Conservation (phyloP, 2,329 filamentous ascomycete genomes). For the Diaporthe sp. region DNA sequence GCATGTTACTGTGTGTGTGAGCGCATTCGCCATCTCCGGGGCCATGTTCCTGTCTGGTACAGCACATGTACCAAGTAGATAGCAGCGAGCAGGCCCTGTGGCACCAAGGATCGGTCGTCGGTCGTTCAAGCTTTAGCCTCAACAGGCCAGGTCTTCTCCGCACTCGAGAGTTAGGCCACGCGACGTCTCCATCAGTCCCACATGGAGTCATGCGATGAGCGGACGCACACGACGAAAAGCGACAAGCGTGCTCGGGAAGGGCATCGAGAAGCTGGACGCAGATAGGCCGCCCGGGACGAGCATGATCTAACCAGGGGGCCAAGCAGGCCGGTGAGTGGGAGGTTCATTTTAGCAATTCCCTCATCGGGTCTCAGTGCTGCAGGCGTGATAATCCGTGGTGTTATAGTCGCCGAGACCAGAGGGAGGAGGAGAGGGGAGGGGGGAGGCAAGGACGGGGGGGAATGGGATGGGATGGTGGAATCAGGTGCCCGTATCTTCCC, state of each 20-base stretch:
- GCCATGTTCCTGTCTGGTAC: neutral
- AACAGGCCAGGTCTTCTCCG: slow-evolving; percentile 33
- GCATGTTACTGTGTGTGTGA: slow-evolving; percentile 2
- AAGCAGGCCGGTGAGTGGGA: slow-evolving; percentile 28
- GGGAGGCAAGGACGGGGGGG: neutral
- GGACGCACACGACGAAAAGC: slow-evolving; percentile 31
- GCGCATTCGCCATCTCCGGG: neutral
- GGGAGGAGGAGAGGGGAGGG: neutral
- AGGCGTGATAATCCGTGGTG: slow-evolving; percentile 26
- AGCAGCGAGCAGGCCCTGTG: neutral
- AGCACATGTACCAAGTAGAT: neutral
- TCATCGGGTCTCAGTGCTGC: slow-evolving; percentile 20
- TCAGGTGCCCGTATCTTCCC: slow-evolving; percentile 11
- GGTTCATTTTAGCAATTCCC: slow-evolving; percentile 19
- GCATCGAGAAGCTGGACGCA: slow-evolving; percentile 20
- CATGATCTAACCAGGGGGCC: slow-evolving; percentile 2
- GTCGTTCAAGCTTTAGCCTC: slow-evolving; percentile 31
- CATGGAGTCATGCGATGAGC: slow-evolving; percentile 36
- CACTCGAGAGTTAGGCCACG: slow-evolving; percentile 29
- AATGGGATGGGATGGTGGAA: neutral
- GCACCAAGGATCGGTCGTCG: slow-evolving; percentile 16
- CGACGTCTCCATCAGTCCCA: slow-evolving; percentile 34
- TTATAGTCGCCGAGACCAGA: slow-evolving; percentile 18
- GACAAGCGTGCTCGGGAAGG: slow-evolving; percentile 29
- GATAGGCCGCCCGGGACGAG: slow-evolving; percentile 17